Evolutionary conservation across 2,329 filamentous ascomycete species (phyloP).

Genomic region (Fonsecaea monophora): DNA sequence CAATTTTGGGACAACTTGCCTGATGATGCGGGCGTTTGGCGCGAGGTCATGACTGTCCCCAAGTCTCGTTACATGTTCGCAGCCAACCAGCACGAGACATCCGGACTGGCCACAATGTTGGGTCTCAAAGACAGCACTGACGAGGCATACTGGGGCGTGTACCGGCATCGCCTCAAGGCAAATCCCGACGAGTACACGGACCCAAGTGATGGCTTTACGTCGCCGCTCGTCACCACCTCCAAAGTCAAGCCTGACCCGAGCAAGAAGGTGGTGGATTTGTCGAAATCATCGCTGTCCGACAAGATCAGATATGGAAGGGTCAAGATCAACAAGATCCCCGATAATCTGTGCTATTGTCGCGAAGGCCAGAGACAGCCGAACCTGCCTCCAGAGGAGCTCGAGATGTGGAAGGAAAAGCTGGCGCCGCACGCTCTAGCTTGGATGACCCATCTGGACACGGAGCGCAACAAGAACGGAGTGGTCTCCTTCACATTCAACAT

Average conservation of each 20-base stretch:
- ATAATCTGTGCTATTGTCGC: constrained; percentile 26
- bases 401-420: constrained; percentile 24
- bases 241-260: constrained; percentile 12
- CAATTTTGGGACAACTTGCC: constrained; percentile 26
- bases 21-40: constrained; percentile 30
- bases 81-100: constrained; percentile 21
- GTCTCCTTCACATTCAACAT: constrained; percentile 29
- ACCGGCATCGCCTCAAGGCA: constrained; percentile 22
- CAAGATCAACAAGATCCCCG: constrained; percentile 26
- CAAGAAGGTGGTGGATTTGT: constrained; percentile 24
- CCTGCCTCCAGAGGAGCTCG: constrained; percentile 24
- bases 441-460: constrained; percentile 30
- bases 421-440: constrained; percentile 26
- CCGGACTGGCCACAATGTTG: constrained; percentile 22
- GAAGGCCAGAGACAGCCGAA: constrained; percentile 27
- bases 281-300: not conserved
- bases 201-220: constrained; percentile 23
- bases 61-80: constrained; percentile 29
- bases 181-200: constrained; percentile 27
- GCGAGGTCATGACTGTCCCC: constrained; percentile 31
- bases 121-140: constrained; percentile 25
- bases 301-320: constrained; percentile 16
- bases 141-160: constrained; percentile 29
- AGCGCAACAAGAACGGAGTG: constrained; percentile 31
- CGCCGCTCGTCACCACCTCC: constrained; percentile 16